Percentiles rank a stretch among this genome's conserved stretches.
phyloP scores from a whole-genome alignment of 2,329 filamentous ascomycete genomes.

The Pseudogymnoascus sp. region DNA sequence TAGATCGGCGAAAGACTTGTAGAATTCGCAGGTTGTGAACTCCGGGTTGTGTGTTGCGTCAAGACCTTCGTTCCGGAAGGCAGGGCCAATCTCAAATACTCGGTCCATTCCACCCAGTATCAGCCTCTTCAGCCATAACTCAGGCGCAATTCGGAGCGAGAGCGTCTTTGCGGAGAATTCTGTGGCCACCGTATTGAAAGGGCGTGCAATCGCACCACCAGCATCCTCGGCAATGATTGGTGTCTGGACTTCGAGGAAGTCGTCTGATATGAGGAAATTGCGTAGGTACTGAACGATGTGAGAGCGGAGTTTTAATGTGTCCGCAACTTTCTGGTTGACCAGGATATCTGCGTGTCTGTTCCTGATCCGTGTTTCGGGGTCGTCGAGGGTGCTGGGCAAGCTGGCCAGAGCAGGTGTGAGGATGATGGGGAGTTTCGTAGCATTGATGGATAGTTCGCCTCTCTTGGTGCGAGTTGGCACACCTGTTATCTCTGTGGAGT shows the following conservation, averaged over 20 bases:
- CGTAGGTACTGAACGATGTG: conserved; percentile 66
- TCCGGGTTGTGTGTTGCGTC: conserved; percentile 93
- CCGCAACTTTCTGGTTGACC: conserved; percentile 57
- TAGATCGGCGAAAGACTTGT: conserved; percentile 74
- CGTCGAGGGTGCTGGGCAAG: conserved; percentile 61
- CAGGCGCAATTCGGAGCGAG: conserved; percentile 80
- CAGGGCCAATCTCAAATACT: conserved; percentile 87
- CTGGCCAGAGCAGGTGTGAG: conserved; percentile 72
- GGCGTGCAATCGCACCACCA: conserved; percentile 78
- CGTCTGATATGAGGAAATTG: conserved; percentile 59
- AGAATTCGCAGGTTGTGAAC: conserved; percentile 97
- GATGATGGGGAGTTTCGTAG: conserved; percentile 58
- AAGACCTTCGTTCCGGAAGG: conserved; percentile 88
- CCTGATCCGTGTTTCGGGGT: conserved; percentile 63
- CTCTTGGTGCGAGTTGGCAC: conserved; percentile 57
- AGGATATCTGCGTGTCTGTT: conserved; percentile 82
- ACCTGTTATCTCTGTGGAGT: conserved; percentile 51
- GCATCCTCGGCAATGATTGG: conserved; percentile 76
- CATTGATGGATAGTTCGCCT: conserved; percentile 70
- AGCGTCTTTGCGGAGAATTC: conserved; percentile 66
- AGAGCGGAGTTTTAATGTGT: conserved; percentile 66
- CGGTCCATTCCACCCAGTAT: conserved; percentile 80
- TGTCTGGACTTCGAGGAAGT: conserved; percentile 83
- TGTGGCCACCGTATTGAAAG: conserved; percentile 72
- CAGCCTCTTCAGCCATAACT: conserved; percentile 89